These are phyloP conservation scores for Epichloe typhina DNA, from an alignment of 2,329 filamentous ascomycete genomes.

Conservation along the genomic window DNA sequence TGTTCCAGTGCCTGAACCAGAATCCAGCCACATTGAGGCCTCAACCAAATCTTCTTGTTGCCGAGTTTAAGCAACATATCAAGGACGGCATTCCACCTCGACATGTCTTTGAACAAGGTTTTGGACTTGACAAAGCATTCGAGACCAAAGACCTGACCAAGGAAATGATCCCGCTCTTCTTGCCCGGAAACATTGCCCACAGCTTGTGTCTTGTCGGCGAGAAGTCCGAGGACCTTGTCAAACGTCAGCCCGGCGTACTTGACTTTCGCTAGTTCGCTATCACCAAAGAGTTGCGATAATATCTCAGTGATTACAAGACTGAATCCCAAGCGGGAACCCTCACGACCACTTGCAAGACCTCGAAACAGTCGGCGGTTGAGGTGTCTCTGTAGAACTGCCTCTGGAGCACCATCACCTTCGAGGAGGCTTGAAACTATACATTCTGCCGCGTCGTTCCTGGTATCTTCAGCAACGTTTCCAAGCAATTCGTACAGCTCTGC, in stretches of 20 bases:
- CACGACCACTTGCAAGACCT: slow-evolving; percentile 79
- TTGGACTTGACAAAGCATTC: slow-evolving; percentile 74
- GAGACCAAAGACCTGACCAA: slow-evolving; percentile 77
- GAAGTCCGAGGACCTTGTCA: slow-evolving; percentile 37
- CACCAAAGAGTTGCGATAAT: slow-evolving; percentile 54
- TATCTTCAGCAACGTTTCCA: slow-evolving; percentile 42
- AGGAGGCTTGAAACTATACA: slow-evolving; percentile 44
- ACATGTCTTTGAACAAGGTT: slow-evolving; percentile 48
- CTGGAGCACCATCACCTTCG: slow-evolving; percentile 33
- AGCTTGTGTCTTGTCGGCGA: slow-evolving; percentile 42
- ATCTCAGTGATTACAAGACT: slow-evolving; percentile 79
- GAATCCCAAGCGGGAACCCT: slow-evolving; percentile 79
- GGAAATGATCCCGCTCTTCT: slow-evolving; percentile 74
- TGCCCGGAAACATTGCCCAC: slow-evolving; percentile 45
- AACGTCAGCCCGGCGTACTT: slow-evolving; percentile 43
- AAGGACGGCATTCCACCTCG: slow-evolving; percentile 55
- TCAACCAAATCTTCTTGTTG: slow-evolving; percentile 75
- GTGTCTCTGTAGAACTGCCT: slow-evolving; percentile 42
- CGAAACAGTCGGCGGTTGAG: slow-evolving; percentile 62
- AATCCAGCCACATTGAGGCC: slow-evolving; percentile 76
- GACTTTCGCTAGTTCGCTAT: slow-evolving; percentile 27
- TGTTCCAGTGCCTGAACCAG: slow-evolving; percentile 60
- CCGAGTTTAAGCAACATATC: slow-evolving; percentile 61
- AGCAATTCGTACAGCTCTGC: slow-evolving; percentile 47
- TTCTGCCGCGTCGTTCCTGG: slow-evolving; percentile 45